Conservation (phyloP, 129 eudicot genomes). For the Gnaphalium uliginosum region DNA sequence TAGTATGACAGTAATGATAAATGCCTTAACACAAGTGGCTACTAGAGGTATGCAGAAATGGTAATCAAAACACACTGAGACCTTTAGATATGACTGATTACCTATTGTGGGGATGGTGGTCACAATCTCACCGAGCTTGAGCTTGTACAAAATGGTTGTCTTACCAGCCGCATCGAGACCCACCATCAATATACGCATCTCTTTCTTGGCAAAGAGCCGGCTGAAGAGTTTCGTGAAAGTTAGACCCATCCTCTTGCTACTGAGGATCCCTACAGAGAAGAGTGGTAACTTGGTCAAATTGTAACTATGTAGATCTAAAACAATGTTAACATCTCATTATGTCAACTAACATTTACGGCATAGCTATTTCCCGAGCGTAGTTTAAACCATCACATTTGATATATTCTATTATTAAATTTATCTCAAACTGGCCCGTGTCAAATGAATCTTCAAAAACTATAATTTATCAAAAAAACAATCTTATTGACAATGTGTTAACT, state of each 20-base stretch:
- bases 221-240: slow-evolving; percentile 91
- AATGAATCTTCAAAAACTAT: neutral
- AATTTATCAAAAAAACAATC: neutral
- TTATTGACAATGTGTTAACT: neutral
- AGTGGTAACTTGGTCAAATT: neutral
- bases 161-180: slow-evolving; percentile 99
- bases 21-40: neutral
- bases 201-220: slow-evolving; percentile 99
- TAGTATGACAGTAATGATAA: neutral
- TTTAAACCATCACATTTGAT: neutral
- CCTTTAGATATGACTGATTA: slow-evolving; percentile 30
- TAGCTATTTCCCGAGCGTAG: slow-evolving; percentile 4
- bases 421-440: slow-evolving; percentile 9
- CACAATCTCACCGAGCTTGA: slow-evolving; percentile 99
- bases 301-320: slow-evolving; percentile 9
- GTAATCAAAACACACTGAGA: slow-evolving; percentile 22
- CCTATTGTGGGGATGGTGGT: slow-evolving; percentile 98
- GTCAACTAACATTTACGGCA: neutral
- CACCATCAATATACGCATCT: slow-evolving; percentile 97
- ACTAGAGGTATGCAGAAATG: neutral
- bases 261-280: slow-evolving; percentile 42
- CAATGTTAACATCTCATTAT: neutral
- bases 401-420: neutral
- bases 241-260: slow-evolving; percentile 72
- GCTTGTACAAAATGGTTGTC: slow-evolving; percentile 97